These are phyloP conservation scores for Pseudogymnoascus sp. DNA, from an alignment of 2,329 filamentous ascomycete species.

Conservation along the genomic window DNA sequence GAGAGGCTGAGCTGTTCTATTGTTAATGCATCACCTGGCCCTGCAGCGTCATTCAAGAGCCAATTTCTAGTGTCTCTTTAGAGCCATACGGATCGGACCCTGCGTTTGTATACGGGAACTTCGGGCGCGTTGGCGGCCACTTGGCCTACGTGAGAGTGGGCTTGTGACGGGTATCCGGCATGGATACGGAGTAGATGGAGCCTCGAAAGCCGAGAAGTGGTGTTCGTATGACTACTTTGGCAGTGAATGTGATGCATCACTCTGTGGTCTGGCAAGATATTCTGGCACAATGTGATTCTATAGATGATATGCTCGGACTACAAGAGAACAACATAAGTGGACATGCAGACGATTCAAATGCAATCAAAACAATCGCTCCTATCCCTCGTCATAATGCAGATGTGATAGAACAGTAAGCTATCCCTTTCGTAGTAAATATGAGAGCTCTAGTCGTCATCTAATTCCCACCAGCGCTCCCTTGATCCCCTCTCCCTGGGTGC, in stretches of 20 bases:
- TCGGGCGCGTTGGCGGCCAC: neutral
- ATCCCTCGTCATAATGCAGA: neutral
- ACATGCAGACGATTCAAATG: neutral
- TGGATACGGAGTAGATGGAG: neutral
- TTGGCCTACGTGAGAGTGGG: slow-evolving; percentile 4
- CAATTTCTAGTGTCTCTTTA: neutral
- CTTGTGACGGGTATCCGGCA: slow-evolving; percentile 3
- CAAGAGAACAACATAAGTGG: neutral
- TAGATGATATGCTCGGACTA: neutral
- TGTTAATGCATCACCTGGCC: neutral
- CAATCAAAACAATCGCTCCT: neutral
- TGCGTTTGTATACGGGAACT: neutral
- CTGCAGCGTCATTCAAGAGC: neutral
- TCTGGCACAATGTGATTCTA: neutral
- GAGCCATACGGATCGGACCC: neutral
- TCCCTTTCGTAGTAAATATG: neutral
- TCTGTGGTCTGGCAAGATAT: neutral
- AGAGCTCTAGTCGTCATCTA: slow-evolving; percentile 1
- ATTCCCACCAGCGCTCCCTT: slow-evolving; percentile 4
- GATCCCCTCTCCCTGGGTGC: neutral
- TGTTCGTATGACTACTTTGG: neutral
- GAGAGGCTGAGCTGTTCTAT: slow-evolving; percentile 3
- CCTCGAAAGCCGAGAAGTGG: neutral
- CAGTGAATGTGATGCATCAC: neutral
- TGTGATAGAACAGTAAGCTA: neutral